phyloP scores from a whole-genome alignment of 805 yeast species.

The Ogataea ganodermae region DNA sequence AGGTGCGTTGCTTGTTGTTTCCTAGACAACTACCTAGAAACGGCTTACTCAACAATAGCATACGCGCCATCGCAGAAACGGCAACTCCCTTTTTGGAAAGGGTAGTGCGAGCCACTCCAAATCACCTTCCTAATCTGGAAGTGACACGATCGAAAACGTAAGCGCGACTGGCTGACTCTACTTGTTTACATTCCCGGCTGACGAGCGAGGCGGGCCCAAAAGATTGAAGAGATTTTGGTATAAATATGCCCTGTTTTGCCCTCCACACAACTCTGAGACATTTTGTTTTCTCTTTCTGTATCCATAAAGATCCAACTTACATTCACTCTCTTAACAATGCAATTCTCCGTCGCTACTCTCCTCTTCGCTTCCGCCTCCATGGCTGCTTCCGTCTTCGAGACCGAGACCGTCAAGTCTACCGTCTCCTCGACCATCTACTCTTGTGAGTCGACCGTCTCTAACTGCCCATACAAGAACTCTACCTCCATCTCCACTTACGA shows the following conservation, averaged over 20 bases:
- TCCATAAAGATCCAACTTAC: constrained; percentile 28
- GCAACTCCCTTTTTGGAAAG: neutral
- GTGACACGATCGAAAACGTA: constrained; percentile 6
- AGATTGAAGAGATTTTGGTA: neutral
- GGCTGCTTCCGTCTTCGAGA: constrained; percentile 34
- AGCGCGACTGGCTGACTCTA: neutral
- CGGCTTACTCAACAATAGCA: constrained; percentile 3
- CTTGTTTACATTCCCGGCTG: constrained; percentile 13
- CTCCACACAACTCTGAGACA: too few species aligned
- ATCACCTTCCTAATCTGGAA: constrained; percentile 2
- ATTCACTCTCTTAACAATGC: constrained; percentile 40
- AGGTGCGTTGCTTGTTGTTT: neutral
- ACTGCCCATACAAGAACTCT: constrained; percentile 42
- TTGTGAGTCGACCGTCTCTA: constrained; percentile 40
- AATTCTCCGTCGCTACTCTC: constrained; percentile 46
- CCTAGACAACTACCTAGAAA: neutral
- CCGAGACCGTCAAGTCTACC: constrained; percentile 41
- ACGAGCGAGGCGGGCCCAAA: neutral
- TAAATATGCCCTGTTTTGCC: constrained; percentile 14
- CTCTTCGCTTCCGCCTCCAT: constrained; percentile 40
- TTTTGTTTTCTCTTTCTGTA: neutral
- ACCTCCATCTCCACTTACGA: constrained; percentile 34
- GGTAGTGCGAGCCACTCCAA: neutral
- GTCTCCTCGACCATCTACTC: constrained; percentile 42
- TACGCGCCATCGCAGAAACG: neutral